Conservation (phyloP, 441 rosid species). For the Geranium incanum region DNA sequence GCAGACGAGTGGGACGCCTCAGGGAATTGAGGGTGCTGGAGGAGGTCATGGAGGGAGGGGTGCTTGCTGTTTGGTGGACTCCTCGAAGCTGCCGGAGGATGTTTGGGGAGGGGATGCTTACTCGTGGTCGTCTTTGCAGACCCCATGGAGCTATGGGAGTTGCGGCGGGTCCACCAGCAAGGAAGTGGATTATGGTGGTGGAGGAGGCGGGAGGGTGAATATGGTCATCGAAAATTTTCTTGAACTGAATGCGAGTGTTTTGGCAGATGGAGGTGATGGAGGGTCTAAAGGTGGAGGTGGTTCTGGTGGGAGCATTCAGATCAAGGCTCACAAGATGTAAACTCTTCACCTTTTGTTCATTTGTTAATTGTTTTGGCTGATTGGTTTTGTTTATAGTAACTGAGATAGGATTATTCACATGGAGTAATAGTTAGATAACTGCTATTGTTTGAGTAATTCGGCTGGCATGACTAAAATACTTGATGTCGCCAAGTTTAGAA, state of each 20-base stretch:
- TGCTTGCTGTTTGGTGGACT: conserved; percentile 52
- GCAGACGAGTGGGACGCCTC: conserved; percentile 66
- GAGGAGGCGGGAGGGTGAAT: conserved; percentile 63
- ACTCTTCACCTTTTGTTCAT: conserved; percentile 9
- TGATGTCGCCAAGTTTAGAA: background rate
- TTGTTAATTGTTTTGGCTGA: background rate
- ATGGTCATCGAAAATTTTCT: conserved; percentile 29
- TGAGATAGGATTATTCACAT: background rate
- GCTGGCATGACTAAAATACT: background rate
- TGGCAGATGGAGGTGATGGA: conserved; percentile 83
- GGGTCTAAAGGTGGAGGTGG: conserved; percentile 97
- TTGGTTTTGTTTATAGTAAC: background rate
- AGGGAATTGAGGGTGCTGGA: conserved; percentile 54
- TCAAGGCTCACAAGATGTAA: conserved; percentile 79
- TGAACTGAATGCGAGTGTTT: conserved; percentile 55
- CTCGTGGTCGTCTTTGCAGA: conserved; percentile 57
- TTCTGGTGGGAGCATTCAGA: conserved; percentile 78
- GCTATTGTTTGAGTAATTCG: background rate
- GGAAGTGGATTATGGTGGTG: conserved; percentile 56
- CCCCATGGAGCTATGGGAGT: conserved; percentile 69
- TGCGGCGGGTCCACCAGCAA: conserved; percentile 63
- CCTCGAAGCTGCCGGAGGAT: conserved; percentile 52
- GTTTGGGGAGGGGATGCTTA: conserved; percentile 76
- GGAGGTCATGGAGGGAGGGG: conserved; percentile 79
- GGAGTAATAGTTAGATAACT: background rate